Base-by-base conservation (phyloP, 768 basidiomycete genomes). In the Leccinum obscurum region DNA sequence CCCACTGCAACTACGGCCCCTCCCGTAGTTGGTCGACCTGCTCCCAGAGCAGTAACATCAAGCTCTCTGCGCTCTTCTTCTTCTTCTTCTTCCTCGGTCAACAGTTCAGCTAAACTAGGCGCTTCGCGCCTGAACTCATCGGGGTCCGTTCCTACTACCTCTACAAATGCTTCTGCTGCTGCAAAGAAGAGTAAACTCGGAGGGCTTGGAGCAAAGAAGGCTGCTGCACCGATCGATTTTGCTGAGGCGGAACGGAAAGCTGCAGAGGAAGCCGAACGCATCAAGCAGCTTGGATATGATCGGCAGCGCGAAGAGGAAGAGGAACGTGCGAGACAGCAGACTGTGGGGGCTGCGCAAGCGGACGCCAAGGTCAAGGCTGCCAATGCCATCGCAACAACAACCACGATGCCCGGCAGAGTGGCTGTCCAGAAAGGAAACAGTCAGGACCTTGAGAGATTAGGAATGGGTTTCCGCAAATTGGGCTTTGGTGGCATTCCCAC, bases 221-320 rank as follows among this genome's bases (percentile, higher is more conserved):
- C 93, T 0, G 87, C 85, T 7, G 73, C 83, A 3, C 83, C 90
- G 1, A 87, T 98, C 65, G 88, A 98, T 76, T 99, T 99, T 72
- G 97, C 90, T 20, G 93, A 93, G 66, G 97, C 94, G 0, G 95
- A 98, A 73, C 81, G 89, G 30, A 90, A 89, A 65, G 97, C 97
- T 0, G 71, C 83, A 28, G 95, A 94, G 68, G 97, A 98, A 72
- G 95, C 93, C 26, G 95, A 95, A 75, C 83, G 94, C 59, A 85
- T 95, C 72, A 90, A 92, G 72, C 87, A 95, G 66, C 83, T 97
- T 17, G 96, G 95, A 0, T 97, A 98, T 70, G 93, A 97, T 71
- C 83, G 91, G 20, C 83, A 88, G 69, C 80, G 85, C 44, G 93
- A 97, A 72, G 91, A 90, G 67, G 88, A 87, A 22, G 94, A 95